Percentiles rank a stretch among this genome's conserved stretches.
Conservation (phyloP, 495 filamentous ascomycete species). For the Aspergillus olivimuriae region DNA sequence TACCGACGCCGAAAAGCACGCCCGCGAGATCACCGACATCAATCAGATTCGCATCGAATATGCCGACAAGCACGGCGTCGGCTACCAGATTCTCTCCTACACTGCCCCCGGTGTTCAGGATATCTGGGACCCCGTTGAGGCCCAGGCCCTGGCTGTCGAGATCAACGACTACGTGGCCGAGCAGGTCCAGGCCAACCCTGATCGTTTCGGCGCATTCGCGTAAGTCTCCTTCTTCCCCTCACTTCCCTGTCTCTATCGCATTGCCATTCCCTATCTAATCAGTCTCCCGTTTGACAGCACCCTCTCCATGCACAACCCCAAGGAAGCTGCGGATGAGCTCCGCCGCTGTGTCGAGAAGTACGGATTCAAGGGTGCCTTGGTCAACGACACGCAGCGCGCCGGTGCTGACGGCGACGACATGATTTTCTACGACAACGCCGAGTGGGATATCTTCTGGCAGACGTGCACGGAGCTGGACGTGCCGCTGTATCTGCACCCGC, state of each 20-base stretch:
- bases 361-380: conserved; percentile 52
- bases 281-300: conserved; percentile 15
- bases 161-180: conserved; percentile 55
- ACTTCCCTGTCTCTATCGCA: not conserved
- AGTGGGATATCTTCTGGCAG: conserved; percentile 54
- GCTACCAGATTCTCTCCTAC: conserved; percentile 53
- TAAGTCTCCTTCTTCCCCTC: conserved; percentile 9
- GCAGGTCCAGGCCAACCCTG: conserved; percentile 42
- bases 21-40: conserved; percentile 43
- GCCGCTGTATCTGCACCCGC: conserved; percentile 58
- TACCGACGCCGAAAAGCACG: conserved; percentile 37
- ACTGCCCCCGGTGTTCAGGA: conserved; percentile 54
- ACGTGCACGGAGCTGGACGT: conserved; percentile 52
- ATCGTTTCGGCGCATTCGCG: conserved; percentile 53
- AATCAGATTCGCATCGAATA: conserved; percentile 42
- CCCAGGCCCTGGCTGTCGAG: conserved; percentile 38
- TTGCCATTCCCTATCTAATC: not conserved
- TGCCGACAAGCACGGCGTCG: conserved; percentile 54
- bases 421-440: conserved; percentile 52
- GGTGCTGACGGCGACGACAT: conserved; percentile 46
- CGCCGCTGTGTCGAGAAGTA: conserved; percentile 46
- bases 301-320: conserved; percentile 49
- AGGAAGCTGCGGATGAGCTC: conserved; percentile 49
- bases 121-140: conserved; percentile 41
- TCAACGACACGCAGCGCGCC: conserved; percentile 52